phyloP scores from a whole-genome alignment of 2,329 filamentous ascomycete species.

The Curvularia hawaiiensis region DNA sequence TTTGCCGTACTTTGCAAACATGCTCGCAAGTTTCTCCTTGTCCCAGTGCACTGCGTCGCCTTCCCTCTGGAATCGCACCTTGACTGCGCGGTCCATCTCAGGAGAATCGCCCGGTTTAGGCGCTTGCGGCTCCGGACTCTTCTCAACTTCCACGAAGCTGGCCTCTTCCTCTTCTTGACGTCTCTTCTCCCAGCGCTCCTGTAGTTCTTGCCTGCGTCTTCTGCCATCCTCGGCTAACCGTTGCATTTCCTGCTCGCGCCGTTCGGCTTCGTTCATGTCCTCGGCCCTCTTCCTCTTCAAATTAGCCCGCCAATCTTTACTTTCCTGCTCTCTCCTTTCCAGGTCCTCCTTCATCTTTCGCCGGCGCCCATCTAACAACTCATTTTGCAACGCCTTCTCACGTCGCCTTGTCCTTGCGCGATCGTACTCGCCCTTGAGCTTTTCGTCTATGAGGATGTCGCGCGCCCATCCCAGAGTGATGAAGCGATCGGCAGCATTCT shows the following conservation, averaged over 20 bases:
- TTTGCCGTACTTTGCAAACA: constrained; percentile 62
- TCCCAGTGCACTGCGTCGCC: constrained; percentile 52
- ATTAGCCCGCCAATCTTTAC: constrained; percentile 35
- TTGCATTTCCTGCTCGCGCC: constrained; percentile 59
- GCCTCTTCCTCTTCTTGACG: constrained; percentile 56
- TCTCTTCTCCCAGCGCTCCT: constrained; percentile 59
- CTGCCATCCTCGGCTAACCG: constrained; percentile 55
- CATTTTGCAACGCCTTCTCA: constrained; percentile 72
- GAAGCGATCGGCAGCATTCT: constrained; percentile 76
- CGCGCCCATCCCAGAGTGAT: constrained; percentile 85
- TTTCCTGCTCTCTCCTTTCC: constrained; percentile 71
- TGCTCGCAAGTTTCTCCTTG: constrained; percentile 51
- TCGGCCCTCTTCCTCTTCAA: constrained; percentile 53
- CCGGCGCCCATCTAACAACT: constrained; percentile 73
- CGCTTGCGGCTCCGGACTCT: constrained; percentile 27
- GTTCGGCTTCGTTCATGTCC: constrained; percentile 59
- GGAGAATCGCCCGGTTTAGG: constrained; percentile 45
- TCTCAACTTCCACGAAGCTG: constrained; percentile 39
- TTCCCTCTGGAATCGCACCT: constrained; percentile 60
- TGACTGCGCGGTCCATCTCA: constrained; percentile 63
- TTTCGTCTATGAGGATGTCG: constrained; percentile 76
- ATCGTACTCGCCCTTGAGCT: constrained; percentile 78
- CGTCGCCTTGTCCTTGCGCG: constrained; percentile 72
- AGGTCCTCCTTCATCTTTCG: constrained; percentile 85
- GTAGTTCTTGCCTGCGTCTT: constrained; percentile 60